Evolutionary conservation across 2,329 filamentous ascomycete genomes (phyloP).

Genomic region (Neocatenulostroma microsporum): DNA sequence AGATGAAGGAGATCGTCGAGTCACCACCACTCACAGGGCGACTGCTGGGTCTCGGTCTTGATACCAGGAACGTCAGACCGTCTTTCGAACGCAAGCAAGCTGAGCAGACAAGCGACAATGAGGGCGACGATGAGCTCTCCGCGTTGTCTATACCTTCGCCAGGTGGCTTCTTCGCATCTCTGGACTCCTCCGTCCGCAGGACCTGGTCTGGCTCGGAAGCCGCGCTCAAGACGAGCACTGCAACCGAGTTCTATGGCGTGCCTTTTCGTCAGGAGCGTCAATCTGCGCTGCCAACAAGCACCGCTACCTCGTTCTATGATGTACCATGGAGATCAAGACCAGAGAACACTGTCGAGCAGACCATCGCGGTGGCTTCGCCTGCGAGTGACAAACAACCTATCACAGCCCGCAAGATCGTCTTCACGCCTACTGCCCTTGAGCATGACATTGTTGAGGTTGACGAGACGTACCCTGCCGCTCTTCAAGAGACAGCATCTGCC

Average conservation of each 20-base stretch:
- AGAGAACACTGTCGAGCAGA: conserved; percentile 52
- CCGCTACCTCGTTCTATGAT: conserved; percentile 83
- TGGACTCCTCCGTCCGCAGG: conserved; percentile 61
- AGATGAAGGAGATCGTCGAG: conserved; percentile 56
- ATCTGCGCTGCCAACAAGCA: conserved; percentile 66
- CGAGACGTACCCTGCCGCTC: conserved; percentile 64
- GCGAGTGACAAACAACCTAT: conserved; percentile 43
- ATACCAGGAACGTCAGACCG: conserved; percentile 22
- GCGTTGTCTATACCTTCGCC: conserved; percentile 80
- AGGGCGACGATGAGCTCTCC: conserved; percentile 55
- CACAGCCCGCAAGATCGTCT: conserved; percentile 52
- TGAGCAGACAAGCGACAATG: conserved; percentile 35
- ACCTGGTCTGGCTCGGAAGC: conserved; percentile 64
- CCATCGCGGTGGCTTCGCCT: conserved; percentile 50
- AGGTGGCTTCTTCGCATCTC: conserved; percentile 80
- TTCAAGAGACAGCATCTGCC: conserved; percentile 61
- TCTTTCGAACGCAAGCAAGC: neutral
- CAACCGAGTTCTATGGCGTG: conserved; percentile 80
- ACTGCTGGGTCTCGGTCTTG: conserved; percentile 21
- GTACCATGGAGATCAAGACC: conserved; percentile 56
- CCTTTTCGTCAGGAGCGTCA: conserved; percentile 55
- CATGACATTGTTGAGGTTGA: conserved; percentile 47
- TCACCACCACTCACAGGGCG: conserved; percentile 39
- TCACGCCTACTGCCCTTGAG: conserved; percentile 30
- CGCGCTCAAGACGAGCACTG: conserved; percentile 79